Conservation (phyloP, 139 green algal genomes). For the Coelastrella sp. region DNA sequence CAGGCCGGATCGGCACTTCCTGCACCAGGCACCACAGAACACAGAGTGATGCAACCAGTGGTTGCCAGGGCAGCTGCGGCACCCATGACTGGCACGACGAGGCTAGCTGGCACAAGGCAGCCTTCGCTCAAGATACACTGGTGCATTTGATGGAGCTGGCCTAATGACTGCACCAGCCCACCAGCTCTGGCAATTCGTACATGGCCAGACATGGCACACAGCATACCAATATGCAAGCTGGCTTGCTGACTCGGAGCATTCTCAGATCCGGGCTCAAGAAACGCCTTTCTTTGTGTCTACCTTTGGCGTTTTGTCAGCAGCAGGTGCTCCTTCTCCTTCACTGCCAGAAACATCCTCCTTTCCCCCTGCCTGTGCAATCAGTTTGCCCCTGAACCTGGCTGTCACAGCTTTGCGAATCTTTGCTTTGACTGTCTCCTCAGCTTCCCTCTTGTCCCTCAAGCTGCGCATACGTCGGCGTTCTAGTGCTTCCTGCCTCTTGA, state of each 20-base stretch:
- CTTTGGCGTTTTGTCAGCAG: not conserved
- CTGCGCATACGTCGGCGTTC: conserved; percentile 40
- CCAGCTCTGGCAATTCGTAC: too few species aligned
- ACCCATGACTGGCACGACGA: too few species aligned
- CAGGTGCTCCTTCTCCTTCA: not conserved
- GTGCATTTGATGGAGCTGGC: too few species aligned
- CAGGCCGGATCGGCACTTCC: not conserved
- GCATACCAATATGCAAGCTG: too few species aligned
- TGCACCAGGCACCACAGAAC: not conserved
- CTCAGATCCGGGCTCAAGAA: too few species aligned
- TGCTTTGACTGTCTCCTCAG: conserved; percentile 47
- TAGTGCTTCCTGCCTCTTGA: conserved; percentile 38
- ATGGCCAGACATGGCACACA: too few species aligned
- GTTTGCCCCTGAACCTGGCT: conserved; percentile 37
- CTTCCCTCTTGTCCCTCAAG: conserved; percentile 43
- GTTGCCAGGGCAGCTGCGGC: too few species aligned
- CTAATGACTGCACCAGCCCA: not conserved
- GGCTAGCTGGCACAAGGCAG: too few species aligned
- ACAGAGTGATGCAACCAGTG: too few species aligned
- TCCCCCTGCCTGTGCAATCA: not conserved
- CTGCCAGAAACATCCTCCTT: conserved; percentile 6
- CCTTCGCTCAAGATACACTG: too few species aligned
- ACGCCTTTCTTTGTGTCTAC: not conserved
- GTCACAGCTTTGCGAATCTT: conserved; percentile 36
- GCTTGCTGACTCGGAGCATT: too few species aligned